Base-by-base conservation (phyloP, 176 grass and related monocot species). In the Oryza rufipogon region DNA sequence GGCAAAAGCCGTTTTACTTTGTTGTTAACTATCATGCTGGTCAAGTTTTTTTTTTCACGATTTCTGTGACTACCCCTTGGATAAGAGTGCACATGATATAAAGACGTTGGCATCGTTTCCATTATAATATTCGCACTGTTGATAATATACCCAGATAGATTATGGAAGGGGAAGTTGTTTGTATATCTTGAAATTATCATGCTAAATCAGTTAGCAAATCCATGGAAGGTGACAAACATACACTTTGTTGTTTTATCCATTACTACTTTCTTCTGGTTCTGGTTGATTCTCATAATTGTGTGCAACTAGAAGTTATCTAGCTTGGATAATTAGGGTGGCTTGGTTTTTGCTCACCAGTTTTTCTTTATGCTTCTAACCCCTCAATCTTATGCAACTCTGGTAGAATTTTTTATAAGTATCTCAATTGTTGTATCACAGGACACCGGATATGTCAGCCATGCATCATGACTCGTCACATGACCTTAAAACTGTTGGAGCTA, bases 391-490 rank as follows among this genome's bases (percentile, higher is more conserved):
- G 28, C 66, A 44, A 25, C 28, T 51, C 26, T 38, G n/a, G 11
- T 42, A 42, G 1, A 1, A 46, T 63, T 14, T 81, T 32, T 70
- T 41, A 66, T 75, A 11, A 46, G 77, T 70, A 65, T 22, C 15
- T 51, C 77, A 32, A 64, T 65, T 71, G 12, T 34, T 66, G 39
- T 70, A 83, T 84, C 83, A 58, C 91, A 98, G 96, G 85, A 98
- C 91, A 5, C 96, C 93, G 12, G 76, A 90, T 81, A 92, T 98
- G 96, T 93, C 93, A 49, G 91, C 93, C 48, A 98, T 98, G 92
- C 96, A 98, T 84, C 96, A 95, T 47, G 93, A 98, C 70, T 75
- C 93, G 28, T 93, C 96, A 30, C 87, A 94, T 32, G 93, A 95
- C 84, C 96, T 98, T 64, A 91, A 69, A 80, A 67, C 88, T 83